phyloP scores from a whole-genome alignment of 306 rosid genomes.

The Arachis stenosperma region DNA sequence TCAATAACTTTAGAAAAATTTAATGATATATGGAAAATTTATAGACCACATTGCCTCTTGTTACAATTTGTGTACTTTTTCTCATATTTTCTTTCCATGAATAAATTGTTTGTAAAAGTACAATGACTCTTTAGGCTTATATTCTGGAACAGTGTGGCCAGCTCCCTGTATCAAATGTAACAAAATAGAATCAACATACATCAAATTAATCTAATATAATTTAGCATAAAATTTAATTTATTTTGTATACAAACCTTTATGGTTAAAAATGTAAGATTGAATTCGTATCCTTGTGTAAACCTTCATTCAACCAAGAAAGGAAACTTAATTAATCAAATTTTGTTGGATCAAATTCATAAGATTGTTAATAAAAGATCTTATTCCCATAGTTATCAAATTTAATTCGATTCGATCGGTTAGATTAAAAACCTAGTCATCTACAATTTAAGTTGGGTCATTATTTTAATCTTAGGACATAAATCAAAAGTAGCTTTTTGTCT shows the following conservation, averaged over 20 bases:
- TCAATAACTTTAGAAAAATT: neutral
- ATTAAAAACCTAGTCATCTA: too few species aligned
- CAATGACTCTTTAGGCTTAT: slow-evolving; percentile 70
- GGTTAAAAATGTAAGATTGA: slow-evolving; percentile 66
- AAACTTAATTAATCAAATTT: neutral
- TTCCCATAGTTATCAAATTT: too few species aligned
- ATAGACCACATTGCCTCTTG: neutral
- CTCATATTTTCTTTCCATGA: slow-evolving; percentile 48
- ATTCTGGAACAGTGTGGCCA: slow-evolving; percentile 87
- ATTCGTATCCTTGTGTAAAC: slow-evolving; percentile 60
- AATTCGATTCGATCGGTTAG: too few species aligned
- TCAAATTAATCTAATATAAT: neutral
- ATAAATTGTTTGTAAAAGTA: slow-evolving; percentile 62
- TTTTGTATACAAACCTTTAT: slow-evolving; percentile 54
- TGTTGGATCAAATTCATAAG: neutral
- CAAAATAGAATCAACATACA: slow-evolving; percentile 17
- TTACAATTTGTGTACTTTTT: neutral
- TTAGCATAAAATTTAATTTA: neutral
- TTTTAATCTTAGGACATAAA: too few species aligned
- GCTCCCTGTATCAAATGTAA: slow-evolving; percentile 61
- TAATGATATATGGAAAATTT: neutral
- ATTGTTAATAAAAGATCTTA: too few species aligned
- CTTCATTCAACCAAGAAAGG: slow-evolving; percentile 52
- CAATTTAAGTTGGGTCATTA: too few species aligned
- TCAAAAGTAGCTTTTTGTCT: too few species aligned